These are phyloP conservation scores for Fusarium sp. DNA, from an alignment of 2,329 filamentous ascomycete species.

Conservation along the genomic window DNA sequence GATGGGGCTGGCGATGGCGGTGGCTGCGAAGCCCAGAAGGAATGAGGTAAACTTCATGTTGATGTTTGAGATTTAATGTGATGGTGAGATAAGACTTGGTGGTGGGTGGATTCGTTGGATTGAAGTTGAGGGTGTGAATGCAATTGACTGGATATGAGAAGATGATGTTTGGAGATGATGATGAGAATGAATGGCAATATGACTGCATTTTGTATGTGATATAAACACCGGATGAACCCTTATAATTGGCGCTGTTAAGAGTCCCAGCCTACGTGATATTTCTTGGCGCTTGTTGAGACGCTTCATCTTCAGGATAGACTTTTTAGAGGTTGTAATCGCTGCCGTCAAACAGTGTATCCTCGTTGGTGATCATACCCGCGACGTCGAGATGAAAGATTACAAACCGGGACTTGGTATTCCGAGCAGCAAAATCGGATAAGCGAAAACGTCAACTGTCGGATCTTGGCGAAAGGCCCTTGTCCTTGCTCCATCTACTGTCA, in stretches of 20 bases:
- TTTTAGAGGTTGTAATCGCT: background rate
- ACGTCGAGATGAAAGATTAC: background rate
- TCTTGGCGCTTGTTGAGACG: too few species aligned
- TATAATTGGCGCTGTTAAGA: background rate
- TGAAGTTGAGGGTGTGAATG: background rate
- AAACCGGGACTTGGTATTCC: background rate
- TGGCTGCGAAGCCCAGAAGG: conserved; percentile 42
- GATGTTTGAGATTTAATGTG: background rate
- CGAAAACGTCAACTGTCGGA: background rate
- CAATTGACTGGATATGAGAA: background rate
- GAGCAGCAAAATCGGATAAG: background rate
- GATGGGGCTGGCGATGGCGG: conserved; percentile 47
- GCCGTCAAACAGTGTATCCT: background rate
- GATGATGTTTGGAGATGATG: background rate
- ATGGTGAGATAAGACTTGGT: too few species aligned
- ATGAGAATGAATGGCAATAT: background rate
- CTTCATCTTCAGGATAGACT: background rate
- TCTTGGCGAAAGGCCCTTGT: background rate
- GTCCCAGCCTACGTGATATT: background rate
- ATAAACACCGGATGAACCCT: background rate
- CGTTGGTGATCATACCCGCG: background rate
- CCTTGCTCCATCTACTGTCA: background rate
- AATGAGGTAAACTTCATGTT: conserved; percentile 52
- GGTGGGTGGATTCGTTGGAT: too few species aligned
- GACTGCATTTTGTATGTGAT: background rate